Evolutionary conservation across 768 basidiomycete genomes (phyloP).

Genomic region (Pleurotus citrinopileatus): DNA sequence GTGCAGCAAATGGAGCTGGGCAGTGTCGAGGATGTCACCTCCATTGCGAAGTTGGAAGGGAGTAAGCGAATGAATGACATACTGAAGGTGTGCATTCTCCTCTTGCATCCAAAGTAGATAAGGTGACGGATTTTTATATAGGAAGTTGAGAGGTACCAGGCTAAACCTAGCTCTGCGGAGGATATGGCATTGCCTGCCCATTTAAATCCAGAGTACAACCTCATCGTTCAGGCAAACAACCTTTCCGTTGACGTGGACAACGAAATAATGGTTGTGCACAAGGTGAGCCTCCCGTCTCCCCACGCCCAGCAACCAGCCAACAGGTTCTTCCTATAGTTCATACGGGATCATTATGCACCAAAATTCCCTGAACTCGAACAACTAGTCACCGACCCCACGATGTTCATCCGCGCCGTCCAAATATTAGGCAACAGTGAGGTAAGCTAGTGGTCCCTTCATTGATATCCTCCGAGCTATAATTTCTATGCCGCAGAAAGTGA

Average conservation of each 20-base stretch:
- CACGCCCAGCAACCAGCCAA: conserved; percentile 12
- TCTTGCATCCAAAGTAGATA: neutral
- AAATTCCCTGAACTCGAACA: conserved; percentile 98
- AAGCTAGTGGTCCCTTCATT: conserved; percentile 14
- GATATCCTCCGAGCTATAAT: neutral
- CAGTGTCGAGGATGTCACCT: conserved; percentile 78
- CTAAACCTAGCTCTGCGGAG: conserved; percentile 74
- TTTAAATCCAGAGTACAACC: conserved; percentile 91
- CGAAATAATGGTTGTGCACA: conserved; percentile 95
- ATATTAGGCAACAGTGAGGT: conserved; percentile 84
- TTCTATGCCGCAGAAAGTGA: conserved; percentile 8
- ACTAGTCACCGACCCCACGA: conserved; percentile 85
- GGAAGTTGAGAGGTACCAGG: conserved; percentile 89
- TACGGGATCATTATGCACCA: conserved; percentile 93
- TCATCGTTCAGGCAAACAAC: conserved; percentile 98
- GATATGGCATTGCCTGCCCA: conserved; percentile 79
- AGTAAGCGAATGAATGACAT: conserved; percentile 89
- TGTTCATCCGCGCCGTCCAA: conserved; percentile 91
- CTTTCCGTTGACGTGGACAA: conserved; percentile 98
- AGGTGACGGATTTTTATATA: conserved; percentile 24
- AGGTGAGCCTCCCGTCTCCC: conserved; percentile 43
- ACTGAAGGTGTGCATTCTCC: conserved; percentile 52
- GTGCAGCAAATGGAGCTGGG: conserved; percentile 94
- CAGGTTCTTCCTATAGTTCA: conserved; percentile 58
- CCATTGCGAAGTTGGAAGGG: conserved; percentile 85